Evolutionary conservation across 2,329 filamentous ascomycete genomes (phyloP), one percentile per base, ranked within the genome.

Genomic region (Neofusicoccum ribis): DNA sequence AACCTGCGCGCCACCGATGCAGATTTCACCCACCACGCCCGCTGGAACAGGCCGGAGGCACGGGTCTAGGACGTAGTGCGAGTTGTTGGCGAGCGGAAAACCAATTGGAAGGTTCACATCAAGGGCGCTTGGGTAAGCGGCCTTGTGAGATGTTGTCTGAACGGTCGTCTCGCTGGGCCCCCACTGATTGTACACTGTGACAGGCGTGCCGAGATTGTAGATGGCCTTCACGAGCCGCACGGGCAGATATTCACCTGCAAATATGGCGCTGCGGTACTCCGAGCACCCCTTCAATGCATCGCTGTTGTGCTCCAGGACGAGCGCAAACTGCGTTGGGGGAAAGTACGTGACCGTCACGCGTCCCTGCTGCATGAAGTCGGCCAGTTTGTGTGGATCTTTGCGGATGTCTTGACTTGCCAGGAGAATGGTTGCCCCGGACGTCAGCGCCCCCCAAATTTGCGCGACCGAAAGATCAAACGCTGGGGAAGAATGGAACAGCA

Each of bases 401-500:
- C 80, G 74, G 2, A 63, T 63, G 0, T 66, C 56, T 4, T 68
- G 54, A 0, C 77, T 71, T 0, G 74, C 77, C 4, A 84, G 68
- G 20, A 74, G 68, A 0, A 83, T 63, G 3, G 67, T 73, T 1
- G 76, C 81, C 44, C 82, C 82, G 27, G 72, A 68, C 67, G 75
- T 73, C n/a, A 83, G 70, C 1, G 80, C 79, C 7, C 71, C 71
- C 52, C 82, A 77, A 3, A 79, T 76, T 66, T 83, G 81, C 63
- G 76, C 69, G 2, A 81, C 70, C 20, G 74, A 77, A n/a, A 76
- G 72, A 67, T 82, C 79, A 60, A 82, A 81, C 3, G 75, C 77
- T 44, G 39, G 31, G 6, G 59, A 63, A 12, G 44, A 50, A 9
- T 63, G 59, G 27, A 50, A 37, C 46, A 63, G 41, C 41, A 50